Evolutionary conservation across 1,284 basidiomycete genomes (phyloP).

Genomic region (Rhodotorula sp.): DNA sequence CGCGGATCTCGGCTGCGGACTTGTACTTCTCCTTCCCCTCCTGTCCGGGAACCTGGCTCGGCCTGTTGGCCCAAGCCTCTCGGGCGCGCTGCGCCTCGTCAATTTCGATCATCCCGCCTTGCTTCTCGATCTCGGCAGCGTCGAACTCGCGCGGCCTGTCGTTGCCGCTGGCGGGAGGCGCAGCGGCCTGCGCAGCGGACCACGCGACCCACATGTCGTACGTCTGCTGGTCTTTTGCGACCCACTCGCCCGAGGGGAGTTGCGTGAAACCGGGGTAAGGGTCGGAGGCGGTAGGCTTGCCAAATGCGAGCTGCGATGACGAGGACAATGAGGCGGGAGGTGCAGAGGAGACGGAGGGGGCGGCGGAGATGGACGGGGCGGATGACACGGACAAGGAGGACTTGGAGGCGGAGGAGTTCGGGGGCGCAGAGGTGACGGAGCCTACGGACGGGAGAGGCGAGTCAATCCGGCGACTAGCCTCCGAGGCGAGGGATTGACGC

Average conservation of each 20-base stretch:
- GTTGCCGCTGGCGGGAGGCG: neutral
- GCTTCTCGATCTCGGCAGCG: conserved; percentile 12
- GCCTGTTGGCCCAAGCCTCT: conserved; percentile 34
- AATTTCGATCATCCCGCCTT: conserved; percentile 31
- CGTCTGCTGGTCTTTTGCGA: conserved; percentile 39
- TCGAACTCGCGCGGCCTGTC: conserved; percentile 30
- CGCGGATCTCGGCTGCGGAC: conserved; percentile 20
- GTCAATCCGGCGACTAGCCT: neutral
- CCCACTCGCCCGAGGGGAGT: conserved; percentile 45
- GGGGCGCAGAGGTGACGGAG: conserved; percentile 20
- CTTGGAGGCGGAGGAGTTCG: conserved; percentile 10
- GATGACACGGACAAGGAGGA: conserved; percentile 8
- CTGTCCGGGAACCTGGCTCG: conserved; percentile 19
- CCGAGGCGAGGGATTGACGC: neutral
- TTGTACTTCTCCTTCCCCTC: conserved; percentile 19
- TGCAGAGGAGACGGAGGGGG: conserved; percentile 19
- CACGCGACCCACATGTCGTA: conserved; percentile 34
- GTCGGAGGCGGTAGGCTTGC: conserved; percentile 34
- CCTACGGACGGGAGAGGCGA: neutral
- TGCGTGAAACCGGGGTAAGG: conserved; percentile 47
- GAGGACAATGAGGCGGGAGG: conserved; percentile 1
- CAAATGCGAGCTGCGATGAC: neutral
- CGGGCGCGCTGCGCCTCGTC: conserved; percentile 23
- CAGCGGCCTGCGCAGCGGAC: conserved; percentile 5
- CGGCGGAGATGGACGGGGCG: conserved; percentile 18